Base-by-base conservation (phyloP, 148 eudicot genomes). In the Agrostemma githago region DNA sequence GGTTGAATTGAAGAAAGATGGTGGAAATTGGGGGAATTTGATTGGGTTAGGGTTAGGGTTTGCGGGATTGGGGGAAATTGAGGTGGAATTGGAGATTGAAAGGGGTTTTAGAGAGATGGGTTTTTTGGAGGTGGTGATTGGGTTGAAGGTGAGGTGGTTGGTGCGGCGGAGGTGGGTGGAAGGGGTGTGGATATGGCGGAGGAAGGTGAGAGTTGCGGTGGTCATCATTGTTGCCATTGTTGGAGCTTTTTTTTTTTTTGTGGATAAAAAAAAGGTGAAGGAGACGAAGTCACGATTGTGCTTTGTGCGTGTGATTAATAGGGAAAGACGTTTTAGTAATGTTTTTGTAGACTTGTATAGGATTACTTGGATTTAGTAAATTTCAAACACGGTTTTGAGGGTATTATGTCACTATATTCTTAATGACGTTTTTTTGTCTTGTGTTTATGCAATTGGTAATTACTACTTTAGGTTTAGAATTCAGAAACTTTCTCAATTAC, bases 1-100 rank as follows among this genome's bases (percentile, higher is more conserved):
- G 72, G 81, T 78, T 60, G 73, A 78, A 67, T 67, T 46, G 59
- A 75, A 14, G 53, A 66, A 68, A 5, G 72, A 16, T 34, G 10
- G 34, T 26, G 72, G 66, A 72, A 21, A 40, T 66, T 73, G 68
- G 34, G 73, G 54, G 40, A 42, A 17, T 41, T 68, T 7, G 70
- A 9, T 3, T n/a, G 65, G 34, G 39, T 66, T 56, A 54, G 72
- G 72, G 72, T 67, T 64, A 37, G 61, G 77, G 59, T 64, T 66
- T 72, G 60, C 19, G 74, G 21, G 16, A 38, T 70, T 51, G 21
- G 62, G 59, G 60, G 57, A n/a, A 14, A 56, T 66, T 75, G 39
- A 20, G 40, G 43, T 37, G 42, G 44, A n/a, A 12, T 53, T 43
- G 12, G 67, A 38, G 61, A 75, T 20, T 15, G 21, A 40, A 26